phyloP scores from a whole-genome alignment of 192 early-diverging fungal species.

The Oehlia diaphana region DNA sequence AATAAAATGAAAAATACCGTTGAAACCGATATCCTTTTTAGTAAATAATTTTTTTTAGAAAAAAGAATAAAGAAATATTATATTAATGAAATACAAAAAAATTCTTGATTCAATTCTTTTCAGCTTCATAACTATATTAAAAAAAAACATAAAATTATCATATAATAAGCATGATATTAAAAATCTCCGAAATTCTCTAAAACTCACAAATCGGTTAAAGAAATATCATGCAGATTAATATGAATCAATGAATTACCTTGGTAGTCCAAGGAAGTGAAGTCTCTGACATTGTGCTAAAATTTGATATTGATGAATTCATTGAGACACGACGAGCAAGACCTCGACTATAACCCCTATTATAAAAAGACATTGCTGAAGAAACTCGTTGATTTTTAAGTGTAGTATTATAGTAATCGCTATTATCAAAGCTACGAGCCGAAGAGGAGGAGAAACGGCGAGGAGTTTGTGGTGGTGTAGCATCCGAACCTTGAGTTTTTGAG shows the following conservation, averaged over 20 bases:
- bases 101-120: not conserved
- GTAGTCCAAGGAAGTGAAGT: slow-evolving; percentile 61
- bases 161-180: not conserved
- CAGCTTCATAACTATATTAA: not conserved
- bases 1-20: slow-evolving; percentile 53
- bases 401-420: slow-evolving; percentile 2
- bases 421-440: slow-evolving; percentile 27
- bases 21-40: slow-evolving; percentile 70
- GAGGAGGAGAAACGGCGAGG: slow-evolving; percentile 27
- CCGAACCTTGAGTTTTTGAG: not conserved
- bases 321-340: slow-evolving; percentile 14
- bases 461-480: not conserved
- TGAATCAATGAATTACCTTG: slow-evolving; percentile 20
- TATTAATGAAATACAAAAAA: not conserved
- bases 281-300: slow-evolving; percentile 52
- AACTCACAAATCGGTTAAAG: not conserved
- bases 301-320: slow-evolving; percentile 34
- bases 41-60: not conserved
- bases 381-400: slow-evolving; percentile 21
- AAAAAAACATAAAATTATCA: slow-evolving; percentile 1
- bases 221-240: not conserved
- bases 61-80: not conserved
- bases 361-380: slow-evolving; percentile 22
- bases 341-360: not conserved
- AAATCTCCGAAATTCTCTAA: not conserved